A percentile compares a stretch with the other conserved stretches of the same genome.
These are phyloP conservation scores for Petunia hybrid DNA, from an alignment of 305 asterid genomes.

Conservation along the genomic window DNA sequence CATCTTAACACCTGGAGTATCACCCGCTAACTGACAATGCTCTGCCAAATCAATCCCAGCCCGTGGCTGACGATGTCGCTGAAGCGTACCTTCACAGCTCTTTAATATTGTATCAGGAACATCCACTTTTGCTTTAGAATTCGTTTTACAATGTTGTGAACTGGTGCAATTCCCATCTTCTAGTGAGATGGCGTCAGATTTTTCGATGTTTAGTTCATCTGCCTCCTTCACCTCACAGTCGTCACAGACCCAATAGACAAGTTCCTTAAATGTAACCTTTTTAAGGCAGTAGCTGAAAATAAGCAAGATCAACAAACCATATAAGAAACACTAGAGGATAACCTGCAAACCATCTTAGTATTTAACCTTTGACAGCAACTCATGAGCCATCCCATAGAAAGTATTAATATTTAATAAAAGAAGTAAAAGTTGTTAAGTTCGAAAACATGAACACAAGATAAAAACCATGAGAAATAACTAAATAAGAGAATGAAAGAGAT, in stretches of 20 bases:
- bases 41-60: slow-evolving; percentile 10
- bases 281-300: slow-evolving; percentile 76
- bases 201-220: slow-evolving; percentile 24
- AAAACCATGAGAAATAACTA: neutral
- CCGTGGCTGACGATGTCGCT: slow-evolving; percentile 8
- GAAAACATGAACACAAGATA: neutral
- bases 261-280: slow-evolving; percentile 56
- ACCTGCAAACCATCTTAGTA: slow-evolving; percentile 10
- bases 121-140: slow-evolving; percentile 2
- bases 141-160: slow-evolving; percentile 20
- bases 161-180: slow-evolving; percentile 25
- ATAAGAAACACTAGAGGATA: neutral
- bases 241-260: slow-evolving; percentile 76
- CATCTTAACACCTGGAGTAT: neutral
- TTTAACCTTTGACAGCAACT: neutral
- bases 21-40: slow-evolving; percentile 2
- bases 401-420: neutral
- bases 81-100: slow-evolving; percentile 21
- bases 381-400: neutral
- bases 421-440: neutral
- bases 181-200: slow-evolving; percentile 21
- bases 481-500: neutral
- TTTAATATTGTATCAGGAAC: slow-evolving; percentile 3
- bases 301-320: slow-evolving; percentile 17
- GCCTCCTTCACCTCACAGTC: slow-evolving; percentile 49